A percentile compares a stretch with the other conserved stretches of the same genome.
Conservation (phyloP, 345 rosid species). For the Aquilaria sinensis region DNA sequence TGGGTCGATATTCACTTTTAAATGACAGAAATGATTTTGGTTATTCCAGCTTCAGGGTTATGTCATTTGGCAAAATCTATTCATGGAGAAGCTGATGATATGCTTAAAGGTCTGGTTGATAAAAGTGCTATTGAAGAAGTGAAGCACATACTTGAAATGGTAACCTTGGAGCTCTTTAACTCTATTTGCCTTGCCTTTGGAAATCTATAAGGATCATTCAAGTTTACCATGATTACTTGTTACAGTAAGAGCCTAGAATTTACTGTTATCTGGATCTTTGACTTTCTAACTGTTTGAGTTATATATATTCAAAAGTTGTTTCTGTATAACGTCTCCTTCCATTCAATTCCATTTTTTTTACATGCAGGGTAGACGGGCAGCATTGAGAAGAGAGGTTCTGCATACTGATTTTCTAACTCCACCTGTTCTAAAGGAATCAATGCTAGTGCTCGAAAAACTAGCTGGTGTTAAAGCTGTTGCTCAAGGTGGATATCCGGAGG, state of each 20-base stretch:
- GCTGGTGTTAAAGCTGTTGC: conserved; percentile 60
- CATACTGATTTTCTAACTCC: conserved; percentile 86
- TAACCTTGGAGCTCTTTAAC: conserved; percentile 14
- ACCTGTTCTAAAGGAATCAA: conserved; percentile 63
- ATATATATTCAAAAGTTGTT: neutral
- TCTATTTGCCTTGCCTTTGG: conserved; percentile 1
- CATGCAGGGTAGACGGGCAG: conserved; percentile 62
- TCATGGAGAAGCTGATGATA: conserved; percentile 50
- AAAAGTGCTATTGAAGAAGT: conserved; percentile 56
- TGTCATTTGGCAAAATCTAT: conserved; percentile 56
- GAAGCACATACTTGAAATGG: conserved; percentile 75
- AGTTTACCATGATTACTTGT: conserved; percentile 3
- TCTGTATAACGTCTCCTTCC: conserved; percentile 1
- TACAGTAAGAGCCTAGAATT: neutral
- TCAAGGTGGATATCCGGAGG: conserved; percentile 96
- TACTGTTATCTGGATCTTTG: neutral
- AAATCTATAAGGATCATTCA: neutral
- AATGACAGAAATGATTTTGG: neutral
- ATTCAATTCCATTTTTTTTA: neutral
- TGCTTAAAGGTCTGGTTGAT: conserved; percentile 58
- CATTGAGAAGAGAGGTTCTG: conserved; percentile 58
- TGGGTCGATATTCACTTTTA: neutral
- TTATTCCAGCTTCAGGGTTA: conserved; percentile 37
- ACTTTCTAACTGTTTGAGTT: neutral
- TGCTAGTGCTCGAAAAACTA: conserved; percentile 50